Evolutionary conservation across 805 yeast species (phyloP), one percentile per base, ranked within the genome.

Genomic region (Clavispora asparagi): DNA sequence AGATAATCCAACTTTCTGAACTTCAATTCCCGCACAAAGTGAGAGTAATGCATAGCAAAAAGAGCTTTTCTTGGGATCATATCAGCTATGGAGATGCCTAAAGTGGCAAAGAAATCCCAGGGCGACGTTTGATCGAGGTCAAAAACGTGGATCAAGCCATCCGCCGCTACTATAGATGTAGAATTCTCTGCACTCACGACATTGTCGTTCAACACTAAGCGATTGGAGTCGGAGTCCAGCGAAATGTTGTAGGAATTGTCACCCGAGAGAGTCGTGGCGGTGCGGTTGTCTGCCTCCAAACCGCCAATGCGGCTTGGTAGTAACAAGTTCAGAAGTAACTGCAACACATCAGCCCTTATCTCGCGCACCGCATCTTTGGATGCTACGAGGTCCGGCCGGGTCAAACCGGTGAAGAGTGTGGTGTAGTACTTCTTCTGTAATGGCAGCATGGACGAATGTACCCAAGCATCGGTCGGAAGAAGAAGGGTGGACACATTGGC

Each of bases 1-100:
- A 87, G 63, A 39, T 74, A 50, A 2, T 70, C 64, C 16, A 88
- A 63, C 11, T 77, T 74, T 47, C 90, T 76, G 44, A 87, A 77
- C 39, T 78, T 70, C 13, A 88, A 53, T 55, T 88, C 95, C n/a
- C 77, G 74, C 6, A 87, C 91, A 60, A 87, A 81, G 26, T 71
- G 71, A 2, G 83, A 70, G 42, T 80, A 81, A 48, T 81, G 72
- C 48, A 68, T 52, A 1, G 74, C 74, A 51, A 53, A 64, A 28
- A 72, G 58, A 6, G 69, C 62, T 45, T 65, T 70, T 17, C 70
- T 48, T 1, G 75, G 71, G 4, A 57, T 59, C 56, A 71, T 56
- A 1, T 54, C 55, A 6, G 56, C 64, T 9, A 55, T 39, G 3
- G 59, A 50, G 6, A 65, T 47, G 6, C 53, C 54, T 42, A 67